Base-by-base conservation (phyloP, 371 early-diverging fungal species). In the Gilbertella persicaria region DNA sequence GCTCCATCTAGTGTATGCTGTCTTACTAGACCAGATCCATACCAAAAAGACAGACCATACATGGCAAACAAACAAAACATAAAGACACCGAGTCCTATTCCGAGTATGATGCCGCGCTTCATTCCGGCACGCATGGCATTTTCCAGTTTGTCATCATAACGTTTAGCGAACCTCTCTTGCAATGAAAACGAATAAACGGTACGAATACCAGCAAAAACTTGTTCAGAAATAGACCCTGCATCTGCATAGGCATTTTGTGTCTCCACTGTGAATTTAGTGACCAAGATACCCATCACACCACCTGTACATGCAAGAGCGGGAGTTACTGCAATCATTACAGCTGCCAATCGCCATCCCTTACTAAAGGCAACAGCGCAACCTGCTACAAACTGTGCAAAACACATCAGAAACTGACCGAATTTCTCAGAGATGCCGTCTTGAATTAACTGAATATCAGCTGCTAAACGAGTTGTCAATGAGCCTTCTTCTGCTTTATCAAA, bases 341-440 rank as follows among this genome's bases (percentile, higher is more conserved):
- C 62, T 9, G 77, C 87, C 50, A 97, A 72, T 53, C 79, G 75
- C 93, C 94, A 95, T 5, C 54, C 49, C 39, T 53, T 83, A 78
- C 93, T 39, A 53, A 96, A 96, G 5, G 87, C 80, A 21, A 61
- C 55, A 13, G 55, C 40, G 16, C 55, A 48, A 2, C 61, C 61
- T 21, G 41, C 33, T 6, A 45, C 13, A 45, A 61, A 61, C 16
- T 61, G 61, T 14, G 87, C 59, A 16, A 72, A 30, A 48, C 74
- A 73, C 63, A 85, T 83, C 41, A 94, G 45, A n/a, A 86, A 60
- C n/a, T 84, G 55, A 25, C 89, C 88, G 24, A 90, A 80, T 63
- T 95, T 95, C 45, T 91, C 94, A 7, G 85, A 80, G 7, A 93
- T 87, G 17, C 96, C 93, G 62, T 90, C 91, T 59, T 91, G 90